Base-by-base conservation (phyloP, 768 basidiomycete species). In the Sutorius australiensis region DNA sequence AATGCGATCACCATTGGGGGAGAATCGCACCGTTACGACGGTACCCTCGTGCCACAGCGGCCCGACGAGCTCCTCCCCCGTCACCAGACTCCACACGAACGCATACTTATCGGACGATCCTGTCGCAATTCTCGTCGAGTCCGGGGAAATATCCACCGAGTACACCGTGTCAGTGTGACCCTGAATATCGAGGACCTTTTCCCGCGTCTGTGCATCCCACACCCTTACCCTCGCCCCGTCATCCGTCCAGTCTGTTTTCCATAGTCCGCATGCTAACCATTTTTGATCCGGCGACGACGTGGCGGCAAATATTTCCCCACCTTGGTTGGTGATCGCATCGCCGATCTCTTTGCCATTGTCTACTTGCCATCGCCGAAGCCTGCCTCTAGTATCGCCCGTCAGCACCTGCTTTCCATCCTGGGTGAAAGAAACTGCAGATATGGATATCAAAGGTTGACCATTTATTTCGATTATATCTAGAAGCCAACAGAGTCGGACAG, bases 1-100 rank as follows among this genome's bases (percentile, higher is more conserved):
- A 19, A 57, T 36, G 10, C 48, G 53, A 24, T 49, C 38, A 16
- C 56, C 53, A 1, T 6, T n/a, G 0, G 56, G 44, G 16, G 56
- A 57, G 32, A 57, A 50, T 6, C 48, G 44, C 19, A 43, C 44
- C 2, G 28, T 39, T 3, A 10, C 12, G 10, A 42, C 39, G 4
- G 46, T 33, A 9, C n/a, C 16, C 0, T 45, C 32, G 28, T 51
- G 55, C 28, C 19, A 11, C 5, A 58, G 38, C 0, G 57, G 44
- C 0, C 54, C 54, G 2, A 28, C 21, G 1, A 54, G 43, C 14
- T 4, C 2, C 4, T 48, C 10, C 1, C 55, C 55, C 0, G 36
- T 56, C 13, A 10, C 17, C 5, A 48, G 9, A 19, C 7, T 45
- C 55, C 55, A 56, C 12, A 56, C 36, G 17, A 16, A 39, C 3